Evolutionary conservation across 129 eudicot species (phyloP).

Genomic region (Saussurea involucrata): DNA sequence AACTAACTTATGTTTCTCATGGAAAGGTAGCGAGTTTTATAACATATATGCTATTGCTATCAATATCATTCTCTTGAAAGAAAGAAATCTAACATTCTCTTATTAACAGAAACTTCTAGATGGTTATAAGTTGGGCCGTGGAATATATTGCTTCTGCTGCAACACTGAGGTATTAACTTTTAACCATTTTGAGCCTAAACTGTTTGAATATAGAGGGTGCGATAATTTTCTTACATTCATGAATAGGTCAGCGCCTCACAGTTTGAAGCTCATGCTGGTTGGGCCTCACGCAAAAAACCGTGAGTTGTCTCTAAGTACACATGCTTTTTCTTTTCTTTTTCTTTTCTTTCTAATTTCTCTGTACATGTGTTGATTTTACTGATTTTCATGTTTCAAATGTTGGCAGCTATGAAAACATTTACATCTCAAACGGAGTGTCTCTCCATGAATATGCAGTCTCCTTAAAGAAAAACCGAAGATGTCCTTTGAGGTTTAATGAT

Average conservation of each 20-base stretch:
- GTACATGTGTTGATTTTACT: background rate
- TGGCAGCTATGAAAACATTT: conserved; percentile 73
- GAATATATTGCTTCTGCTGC: conserved; percentile 86
- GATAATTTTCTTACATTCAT: conserved; percentile 6
- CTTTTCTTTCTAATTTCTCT: background rate
- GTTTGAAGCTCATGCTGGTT: conserved; percentile 97
- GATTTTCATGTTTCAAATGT: background rate
- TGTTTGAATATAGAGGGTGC: background rate
- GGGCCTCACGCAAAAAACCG: conserved; percentile 92
- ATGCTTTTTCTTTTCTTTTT: background rate
- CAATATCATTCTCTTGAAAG: conserved; percentile 12
- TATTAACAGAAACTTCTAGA: conserved; percentile 67
- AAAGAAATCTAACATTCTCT: conserved; percentile 1
- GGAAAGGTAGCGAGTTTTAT: conserved; percentile 59
- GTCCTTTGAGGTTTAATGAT: conserved; percentile 57
- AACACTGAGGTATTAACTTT: conserved; percentile 49
- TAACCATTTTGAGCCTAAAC: background rate
- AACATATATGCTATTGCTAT: background rate
- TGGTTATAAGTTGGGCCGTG: conserved; percentile 72
- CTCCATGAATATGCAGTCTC: conserved; percentile 83
- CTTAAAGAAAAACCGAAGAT: conserved; percentile 39
- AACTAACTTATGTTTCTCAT: conserved; percentile 65
- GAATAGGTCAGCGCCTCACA: conserved; percentile 81
- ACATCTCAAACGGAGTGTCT: conserved; percentile 94
- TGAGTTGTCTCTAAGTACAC: conserved; percentile 34